Evolutionary conservation across 2,329 filamentous ascomycete species (phyloP), one percentile per base, ranked within the genome.

Genomic region (Davidsoniella australis): DNA sequence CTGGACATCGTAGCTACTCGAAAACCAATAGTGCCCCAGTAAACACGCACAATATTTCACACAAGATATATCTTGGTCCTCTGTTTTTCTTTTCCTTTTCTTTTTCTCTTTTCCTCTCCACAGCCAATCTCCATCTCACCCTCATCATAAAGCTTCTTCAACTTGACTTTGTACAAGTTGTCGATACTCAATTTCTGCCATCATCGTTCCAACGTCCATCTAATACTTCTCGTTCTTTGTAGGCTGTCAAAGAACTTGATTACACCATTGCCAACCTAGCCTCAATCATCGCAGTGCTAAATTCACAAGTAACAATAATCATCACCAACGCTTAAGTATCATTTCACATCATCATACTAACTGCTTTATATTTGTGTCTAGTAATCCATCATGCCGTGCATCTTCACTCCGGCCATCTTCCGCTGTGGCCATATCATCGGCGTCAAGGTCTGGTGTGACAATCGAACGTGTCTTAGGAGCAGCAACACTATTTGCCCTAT

Each of bases 321-420:
- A 33, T 33, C 8, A 33, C 20, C 20, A 33, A 33, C 4, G 29
- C 29, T 10, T 12, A 9, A 33, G 12, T 2, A 33, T 12, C 29
- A 12, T 9, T 12, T 9, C 29, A 12, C 12, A 33, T 33, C 6
- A 4, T 33, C 29, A 33, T 4, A 33, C 29, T 33, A 33, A 33
- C 29, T 9, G 12, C 29, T 12, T 33, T 5, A 9, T 33, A 9
- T 33, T 33, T 33, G 29, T 33, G 29, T 9, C 29, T 33, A 33
- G 29, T 9, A 10, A 33, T 10, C 39, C 6, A 41, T n/a, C 33
- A 46, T 46, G 44, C 33, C 38, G 12, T 46, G 44, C 36, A 24
- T 46, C 16, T 17, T 46, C 26, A 24, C 44, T 16, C 44, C 44
- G 8, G 44, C n/a, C 44, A 24, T 46, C 44, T 46, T 46, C 18